Base-by-base conservation (phyloP, 2,329 filamentous ascomycete species). In the Thermothelomyces thermophilus region DNA sequence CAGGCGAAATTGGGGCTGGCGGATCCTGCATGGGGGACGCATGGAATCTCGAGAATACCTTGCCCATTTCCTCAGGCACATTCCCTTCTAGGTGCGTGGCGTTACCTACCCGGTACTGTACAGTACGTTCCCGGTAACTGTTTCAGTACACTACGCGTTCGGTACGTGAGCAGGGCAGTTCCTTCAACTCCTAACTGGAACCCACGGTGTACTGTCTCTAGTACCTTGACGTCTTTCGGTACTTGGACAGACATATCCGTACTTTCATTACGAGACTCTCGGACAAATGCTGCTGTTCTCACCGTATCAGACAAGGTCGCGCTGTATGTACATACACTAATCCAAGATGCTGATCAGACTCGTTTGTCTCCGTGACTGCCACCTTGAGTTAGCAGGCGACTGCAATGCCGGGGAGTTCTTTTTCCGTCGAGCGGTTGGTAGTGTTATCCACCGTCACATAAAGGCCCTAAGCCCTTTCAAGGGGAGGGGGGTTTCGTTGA, bases 381-480 rank as follows among this genome's bases (percentile, higher is more conserved):
- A 16, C 14, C 24, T 30, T 20, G 10, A 11, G 6, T 5, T 36
- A 13, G 19, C 17, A 26, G 13, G 22, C 26, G 31, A 36, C 22
- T 30, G 26, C 35, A 46, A 46, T n/a, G 17, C 26, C 46, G 16
- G 31, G 7, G 10, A 10, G 30, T 48, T 19, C n/a, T n/a, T 41
- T 48, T 20, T 42, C 46, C 17, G 46, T 35, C 41, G 9, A 26
- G 5, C 9, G 5, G 22, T 20, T 20, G 31, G 20, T 14, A 9
- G 19, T 30, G 22, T 48, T 17, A 19, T n/a, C n/a, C n/a, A n/a
- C n/a, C 36, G 41, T 43, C 43, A 47, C 49, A 39, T 46, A 51
- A 51, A 40, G 28, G 26, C 14, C 39, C 16, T 17, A 41, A n/a
- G 2, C 19, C 47, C 43, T 39, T 44, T 24, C n/a, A n/a, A n/a